Evolutionary conservation across 2,329 filamentous ascomycete species (phyloP), one percentile per base, ranked within the genome.

Genomic region (Cryoendolithus antarcticus): DNA sequence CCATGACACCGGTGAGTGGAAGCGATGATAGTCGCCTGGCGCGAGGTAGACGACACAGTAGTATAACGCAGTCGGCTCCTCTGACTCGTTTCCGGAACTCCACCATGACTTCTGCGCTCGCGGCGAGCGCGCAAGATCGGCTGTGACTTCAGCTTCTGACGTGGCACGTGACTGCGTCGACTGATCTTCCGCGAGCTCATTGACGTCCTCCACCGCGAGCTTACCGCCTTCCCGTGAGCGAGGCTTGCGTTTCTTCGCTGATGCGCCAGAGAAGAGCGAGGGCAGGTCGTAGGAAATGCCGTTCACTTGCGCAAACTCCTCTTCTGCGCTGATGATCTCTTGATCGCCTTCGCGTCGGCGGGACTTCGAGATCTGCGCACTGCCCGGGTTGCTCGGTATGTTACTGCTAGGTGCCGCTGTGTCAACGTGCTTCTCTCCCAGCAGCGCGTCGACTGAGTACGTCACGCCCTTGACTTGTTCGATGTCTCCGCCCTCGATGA

Each of bases 391-490:
- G 7, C 56, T 54, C 10, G 53, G 41, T 11, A 57, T 46, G 39
- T 62, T 60, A 31, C 56, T 54, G 8, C 50, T 52, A 1, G 53
- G 48, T 19, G 54, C 37, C 27, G 41, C 4, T 70, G 74, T 44
- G 69, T 67, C 47, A 74, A 77, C 45, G 43, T 58, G 49, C 40
- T 60, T 42, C 48, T 61, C 61, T 37, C 91, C 91, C 2, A 98
- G 72, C 2, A 98, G 72, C 6, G 91, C 88, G 58, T 98, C 91
- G 39, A 98, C 74, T 49, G 81, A 93, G 63, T 98, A 98, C 1
- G 91, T 98, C 72, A 98, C 91, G 44, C 91, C 91, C 64, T 98
- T 98, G 47, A 98, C 89, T 64, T 98, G 91, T 61, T 98, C 91
- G 32, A 98, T 93, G 55, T 95, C 86, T 35, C 89, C 88, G 53